Evolutionary conservation across 2,329 filamentous ascomycete species (phyloP), one percentile per base, ranked within the genome.

Genomic region (Fusarium buxicola): DNA sequence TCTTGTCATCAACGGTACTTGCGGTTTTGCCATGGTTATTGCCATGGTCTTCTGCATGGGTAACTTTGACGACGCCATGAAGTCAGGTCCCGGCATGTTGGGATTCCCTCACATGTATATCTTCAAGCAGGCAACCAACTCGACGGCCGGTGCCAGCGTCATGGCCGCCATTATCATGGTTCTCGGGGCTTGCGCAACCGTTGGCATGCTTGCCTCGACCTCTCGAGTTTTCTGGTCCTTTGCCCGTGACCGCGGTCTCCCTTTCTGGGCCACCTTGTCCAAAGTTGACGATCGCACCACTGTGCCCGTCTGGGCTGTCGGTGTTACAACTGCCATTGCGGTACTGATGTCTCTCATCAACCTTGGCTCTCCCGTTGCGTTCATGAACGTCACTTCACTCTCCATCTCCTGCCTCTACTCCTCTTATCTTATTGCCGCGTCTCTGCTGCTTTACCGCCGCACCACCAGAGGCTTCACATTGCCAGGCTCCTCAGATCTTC

Each of bases 201-300:
- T 85, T 16, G 81, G 81, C 2, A 82, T 84, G 56, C 79, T 88
- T 0, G 84, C 83, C 2, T 83, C 86, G 0, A 84, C 85, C 0
- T 86, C 84, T 1, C 79, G 85, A 11, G 80, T 86, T 52, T 80
- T 84, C 10, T 87, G 82, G 81, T 82, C 84, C 0, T 86, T 86
- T 63, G 68, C 74, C 1, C 68, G 74, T 3, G 74, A 76, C 15
- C 70, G 68, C 0, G 74, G 70, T 4, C 53, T 76, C 30, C 74
- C 74, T 7, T 69, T 68, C n/a, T 75, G 72, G 70, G 48, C 60
- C 24, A 62, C 60, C 3, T 27, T 75, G 3, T 72, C 72, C 0
- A 69, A 69, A 25, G 69, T 75, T 30, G 63, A 63, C 27, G 41
- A 59, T 6, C 62, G 69, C 5, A 75, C 72, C 1, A 68, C 69